phyloP scores from a whole-genome alignment of 2,329 filamentous ascomycete genomes.

The Daldinia sp. region DNA sequence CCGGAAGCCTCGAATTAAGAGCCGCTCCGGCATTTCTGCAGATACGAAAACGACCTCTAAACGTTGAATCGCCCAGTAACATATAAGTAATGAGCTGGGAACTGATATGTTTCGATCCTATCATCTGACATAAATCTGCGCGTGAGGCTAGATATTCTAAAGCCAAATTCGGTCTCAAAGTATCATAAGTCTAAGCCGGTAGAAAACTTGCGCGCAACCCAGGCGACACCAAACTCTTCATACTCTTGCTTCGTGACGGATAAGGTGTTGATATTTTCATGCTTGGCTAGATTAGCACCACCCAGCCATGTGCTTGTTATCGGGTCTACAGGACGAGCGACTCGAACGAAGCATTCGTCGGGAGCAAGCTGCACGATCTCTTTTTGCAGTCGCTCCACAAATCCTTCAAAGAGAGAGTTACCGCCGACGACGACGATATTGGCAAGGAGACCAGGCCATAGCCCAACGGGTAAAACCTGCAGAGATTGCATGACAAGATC shows the following conservation, averaged over 20 bases:
- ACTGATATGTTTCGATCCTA: neutral
- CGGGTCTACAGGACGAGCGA: conserved; percentile 77
- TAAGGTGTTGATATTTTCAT: conserved; percentile 74
- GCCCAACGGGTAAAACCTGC: conserved; percentile 77
- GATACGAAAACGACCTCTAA: neutral
- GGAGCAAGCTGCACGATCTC: conserved; percentile 80
- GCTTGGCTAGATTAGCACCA: conserved; percentile 79
- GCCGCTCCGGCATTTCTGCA: neutral
- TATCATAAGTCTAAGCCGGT: conserved; percentile 51
- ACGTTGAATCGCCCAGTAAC: neutral
- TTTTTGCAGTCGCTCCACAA: conserved; percentile 80
- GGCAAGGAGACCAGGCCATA: conserved; percentile 85
- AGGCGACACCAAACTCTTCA: conserved; percentile 82
- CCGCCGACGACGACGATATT: conserved; percentile 93
- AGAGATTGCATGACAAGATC: conserved; percentile 87
- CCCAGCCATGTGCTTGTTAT: conserved; percentile 87
- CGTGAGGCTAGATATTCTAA: neutral
- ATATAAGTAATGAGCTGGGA: neutral
- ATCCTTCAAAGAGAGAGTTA: conserved; percentile 82
- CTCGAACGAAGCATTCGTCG: conserved; percentile 81
- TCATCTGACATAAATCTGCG: conserved; percentile 22
- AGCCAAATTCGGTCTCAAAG: neutral
- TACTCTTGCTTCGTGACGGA: conserved; percentile 92
- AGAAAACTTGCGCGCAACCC: conserved; percentile 79
- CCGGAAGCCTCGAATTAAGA: neutral